Evolutionary conservation across 345 rosid species (phyloP), one percentile per base, ranked within the genome.

Genomic region (Melaleuca quinquenervia): DNA sequence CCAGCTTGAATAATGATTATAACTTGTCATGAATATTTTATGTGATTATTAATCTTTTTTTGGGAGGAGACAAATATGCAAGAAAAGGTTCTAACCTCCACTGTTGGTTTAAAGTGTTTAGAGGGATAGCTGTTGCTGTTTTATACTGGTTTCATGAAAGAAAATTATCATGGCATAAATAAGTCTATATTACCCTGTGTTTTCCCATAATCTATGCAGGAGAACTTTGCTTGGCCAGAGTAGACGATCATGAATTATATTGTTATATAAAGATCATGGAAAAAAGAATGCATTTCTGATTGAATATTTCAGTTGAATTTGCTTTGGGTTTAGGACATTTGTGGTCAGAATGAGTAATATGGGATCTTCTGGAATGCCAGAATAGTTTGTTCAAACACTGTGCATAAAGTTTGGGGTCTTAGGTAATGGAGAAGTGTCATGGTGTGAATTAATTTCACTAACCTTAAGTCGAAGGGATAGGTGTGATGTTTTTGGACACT

Each of bases 51-150:
- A 12, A 52, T 49, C 36, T 82, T 82, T 53, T 48, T 50, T 53
- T 82, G 9, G 60, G 84, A 52, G 84, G 53, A 50, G 44, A 54
- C 49, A 52, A 82, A 70, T 36, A 70, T 70, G 80, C 80, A 18
- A 70, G 48, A 36, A 36, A 4, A 24, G 20, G 80, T 70, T 70
- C 45, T 32, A 16, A 70, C 44, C 18, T 2, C 48, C 32, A 29
- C 24, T 13, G 18, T 70, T 36, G 44, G 11, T 70, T 70, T 70
- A 36, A 32, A 21, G 48, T 70, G 48, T 45, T 70, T 70, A 36
- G 26, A 36, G 0, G 80, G 80, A 36, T 0, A 20, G 18, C 80
- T 70, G 80, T 70, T 70, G 80, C 80, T 18, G 26, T 36, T 70
- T 70, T 36, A 24, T 36, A 36, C 24, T 70, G 32, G 24, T 36